phyloP scores from a whole-genome alignment of 495 filamentous ascomycete genomes.

The Aspergillus biplanus region DNA sequence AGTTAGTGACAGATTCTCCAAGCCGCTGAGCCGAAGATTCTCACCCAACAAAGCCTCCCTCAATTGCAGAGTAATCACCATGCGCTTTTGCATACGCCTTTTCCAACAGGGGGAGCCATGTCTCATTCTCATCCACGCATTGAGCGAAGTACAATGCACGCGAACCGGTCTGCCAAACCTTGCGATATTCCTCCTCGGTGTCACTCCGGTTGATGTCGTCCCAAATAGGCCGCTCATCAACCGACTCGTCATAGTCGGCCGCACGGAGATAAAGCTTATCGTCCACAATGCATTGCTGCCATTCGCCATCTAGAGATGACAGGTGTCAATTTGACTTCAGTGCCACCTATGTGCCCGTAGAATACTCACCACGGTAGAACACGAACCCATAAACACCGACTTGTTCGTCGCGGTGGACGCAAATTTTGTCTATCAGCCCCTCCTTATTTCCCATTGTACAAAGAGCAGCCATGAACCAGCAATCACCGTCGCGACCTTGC shows the following conservation, averaged over 20 bases:
- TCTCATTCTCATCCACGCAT: conserved; percentile 85
- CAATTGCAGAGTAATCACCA: conserved; percentile 80
- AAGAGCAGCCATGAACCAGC: conserved; percentile 89
- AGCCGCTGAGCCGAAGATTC: not conserved
- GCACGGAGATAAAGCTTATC: conserved; percentile 82
- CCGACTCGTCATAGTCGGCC: conserved; percentile 77
- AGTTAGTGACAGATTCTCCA: conserved; percentile 1
- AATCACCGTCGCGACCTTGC: conserved; percentile 81
- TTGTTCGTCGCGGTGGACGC: conserved; percentile 76
- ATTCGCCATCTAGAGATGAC: conserved; percentile 73
- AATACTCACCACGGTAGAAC: conserved; percentile 70
- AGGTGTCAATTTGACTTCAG: not conserved
- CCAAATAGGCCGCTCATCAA: conserved; percentile 69
- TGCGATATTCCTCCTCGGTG: conserved; percentile 77
- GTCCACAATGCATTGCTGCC: conserved; percentile 89
- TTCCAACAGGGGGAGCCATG: conserved; percentile 91
- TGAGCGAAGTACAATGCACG: conserved; percentile 84
- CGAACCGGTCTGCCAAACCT: conserved; percentile 74
- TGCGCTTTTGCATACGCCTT: conserved; percentile 98
- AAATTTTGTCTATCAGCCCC: conserved; percentile 77
- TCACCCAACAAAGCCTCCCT: conserved; percentile 79
- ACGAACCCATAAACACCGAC: conserved; percentile 95
- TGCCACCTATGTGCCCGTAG: not conserved
- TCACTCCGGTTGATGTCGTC: conserved; percentile 70
- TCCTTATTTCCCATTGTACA: conserved; percentile 82